Base-by-base conservation (phyloP, 139 green algal genomes). In the Ettlia oleoabundans region DNA sequence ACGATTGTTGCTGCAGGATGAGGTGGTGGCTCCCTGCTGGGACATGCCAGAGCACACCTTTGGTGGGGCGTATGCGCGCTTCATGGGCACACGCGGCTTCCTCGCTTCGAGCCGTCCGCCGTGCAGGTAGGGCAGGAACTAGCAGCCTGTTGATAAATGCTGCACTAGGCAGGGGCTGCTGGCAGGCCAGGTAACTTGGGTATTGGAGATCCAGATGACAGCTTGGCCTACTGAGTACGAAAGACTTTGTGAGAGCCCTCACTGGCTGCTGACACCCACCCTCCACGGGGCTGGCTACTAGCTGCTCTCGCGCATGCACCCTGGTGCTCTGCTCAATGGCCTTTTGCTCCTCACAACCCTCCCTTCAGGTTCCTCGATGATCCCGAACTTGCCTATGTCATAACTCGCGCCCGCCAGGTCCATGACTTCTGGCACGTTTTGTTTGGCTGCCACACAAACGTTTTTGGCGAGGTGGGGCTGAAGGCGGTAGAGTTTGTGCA, bases 351-450 rank as follows among this genome's bases (percentile, higher is more conserved):
- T 9, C 32, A 15, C 37, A 35, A 7, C 38, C 40, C 26, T 53
- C 32, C 63, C 0, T 43, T 0, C 83, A 93, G 93, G 41, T 98
- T 98, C 83, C 85, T 99, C n/a, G 95, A 98, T 68, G 95, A 98
- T 70, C 82, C 86, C 9, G 95, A 99, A 84, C 86, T 98, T 58
- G 96, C 96, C 0, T 99, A 97, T 69, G 93, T 98, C 4, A 90
- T 93, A 7, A 80, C 80, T 28, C 84, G 96, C 18, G 89, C 87
- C n/a, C 85, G 95, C 2, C 91, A 98, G 82, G 91, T 96, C n/a
- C 95, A 98, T 73, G 95, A 98, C 90, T 95, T 98, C 19, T 99
- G 96, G 96, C 96, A 99, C 83, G 92, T 97, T 5, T 82, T 99
- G n/a, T 98, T 98, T 83, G 94, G 72, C 72, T 97, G 92, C 84